Evolutionary conservation across 2,329 filamentous ascomycete species (phyloP), one percentile per base, ranked within the genome.

Genomic region (Fusarium anthophilum): DNA sequence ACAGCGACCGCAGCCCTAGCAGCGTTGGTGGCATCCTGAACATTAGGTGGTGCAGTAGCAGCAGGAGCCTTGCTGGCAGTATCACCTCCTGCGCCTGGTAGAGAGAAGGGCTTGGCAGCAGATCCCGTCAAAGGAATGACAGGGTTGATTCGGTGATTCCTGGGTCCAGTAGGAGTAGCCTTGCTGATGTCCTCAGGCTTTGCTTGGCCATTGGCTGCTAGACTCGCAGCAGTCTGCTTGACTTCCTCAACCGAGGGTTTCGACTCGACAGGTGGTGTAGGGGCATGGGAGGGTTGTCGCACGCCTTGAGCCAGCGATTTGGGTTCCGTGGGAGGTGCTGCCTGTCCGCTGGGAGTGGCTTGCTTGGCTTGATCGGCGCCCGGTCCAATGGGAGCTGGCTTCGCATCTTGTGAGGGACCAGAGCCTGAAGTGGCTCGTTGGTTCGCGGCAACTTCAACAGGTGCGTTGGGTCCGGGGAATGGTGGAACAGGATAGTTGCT

Each of bases 1-100:
- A 92, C 90, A 59, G 93, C 92, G n/a, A 94, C 93, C 14, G 93
- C 93, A 37, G 92, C 93, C 76, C 91, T 92, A 3, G 93, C 93
- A 44, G 92, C 90, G 79, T 92, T 90, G 1, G 93, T 95, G 4
- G 93, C 92, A 82, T 93, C 91, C 71, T 89, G 87, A 15, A 92
- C 84, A 51, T 83, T 78, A 80, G 69, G 77, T 1, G 81, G 80
- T 3, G 78, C 78, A 28, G 87, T 80, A 50, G 82, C 63, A n/a
- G 76, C 78, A 9, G 81, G 76, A 14, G 80, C 74, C 68, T 86
- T 85, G 4, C 83, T 79, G 15, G 80, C 77, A 6, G 84, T 79
- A 10, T 80, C 77, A 30, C 77, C 72, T 30, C 77, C 71, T 22
- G 74, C 73, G 37, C 77, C 78, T 48, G 82, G 78, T 35, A 82